A percentile compares a stretch with the other conserved stretches of the same genome.
These are phyloP conservation scores for Daldinia eschscholtzii DNA, from an alignment of 2,329 filamentous ascomycete species.

Conservation along the genomic window DNA sequence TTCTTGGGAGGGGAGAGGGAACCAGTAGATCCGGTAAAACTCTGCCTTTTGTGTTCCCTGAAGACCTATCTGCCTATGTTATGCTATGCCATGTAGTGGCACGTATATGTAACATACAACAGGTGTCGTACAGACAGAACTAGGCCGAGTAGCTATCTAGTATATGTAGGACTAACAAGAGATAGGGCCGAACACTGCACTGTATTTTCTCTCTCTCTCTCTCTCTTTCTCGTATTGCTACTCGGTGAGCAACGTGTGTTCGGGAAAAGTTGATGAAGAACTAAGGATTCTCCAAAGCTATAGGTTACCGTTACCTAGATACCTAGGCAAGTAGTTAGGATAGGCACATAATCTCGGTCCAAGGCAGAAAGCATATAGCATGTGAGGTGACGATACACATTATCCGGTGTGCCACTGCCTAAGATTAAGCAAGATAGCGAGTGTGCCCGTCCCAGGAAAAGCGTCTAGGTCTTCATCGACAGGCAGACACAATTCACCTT, in stretches of 20 bases:
- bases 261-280: background rate
- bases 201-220: background rate
- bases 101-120: background rate
- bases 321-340: background rate
- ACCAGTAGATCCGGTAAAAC: background rate
- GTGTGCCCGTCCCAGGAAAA: too few relatives aligned
- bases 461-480: too few relatives aligned
- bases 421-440: slow-evolving; percentile 3
- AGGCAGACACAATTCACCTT: too few relatives aligned
- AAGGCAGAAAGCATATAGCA: background rate
- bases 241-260: background rate
- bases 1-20: background rate
- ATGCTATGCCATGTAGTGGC: background rate
- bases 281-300: too few relatives aligned
- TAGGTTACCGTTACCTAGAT: too few relatives aligned
- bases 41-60: background rate
- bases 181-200: background rate
- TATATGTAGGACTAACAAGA: background rate
- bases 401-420: slow-evolving; percentile 10
- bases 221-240: background rate
- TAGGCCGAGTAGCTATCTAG: too few relatives aligned
- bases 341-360: slow-evolving; percentile 17
- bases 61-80: too few relatives aligned
- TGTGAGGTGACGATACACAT: slow-evolving; percentile 2
- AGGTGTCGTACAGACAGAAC: background rate